Evolutionary conservation across 1,139 yeast species (phyloP).

Genomic region (Komagataea norvegica): DNA sequence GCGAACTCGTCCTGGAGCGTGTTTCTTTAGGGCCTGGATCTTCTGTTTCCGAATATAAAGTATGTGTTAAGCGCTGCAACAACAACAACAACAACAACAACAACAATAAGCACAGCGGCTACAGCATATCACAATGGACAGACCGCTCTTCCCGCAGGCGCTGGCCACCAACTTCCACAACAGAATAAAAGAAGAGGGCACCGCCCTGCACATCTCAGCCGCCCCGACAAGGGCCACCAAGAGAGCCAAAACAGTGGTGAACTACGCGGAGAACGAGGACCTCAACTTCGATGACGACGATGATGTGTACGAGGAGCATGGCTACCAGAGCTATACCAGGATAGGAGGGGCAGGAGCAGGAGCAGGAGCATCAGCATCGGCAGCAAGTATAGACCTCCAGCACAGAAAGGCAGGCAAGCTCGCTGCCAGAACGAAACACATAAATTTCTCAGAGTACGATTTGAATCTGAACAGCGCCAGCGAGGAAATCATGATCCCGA

Average conservation of each 20-base stretch:
- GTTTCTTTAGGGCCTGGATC: slow-evolving; percentile 5
- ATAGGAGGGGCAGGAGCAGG: slow-evolving; percentile 3
- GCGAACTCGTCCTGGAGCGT: slow-evolving; percentile 1
- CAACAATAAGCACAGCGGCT: slow-evolving; percentile 4
- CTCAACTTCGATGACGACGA: slow-evolving; percentile 44
- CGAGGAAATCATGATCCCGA: slow-evolving; percentile 62
- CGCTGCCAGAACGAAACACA: slow-evolving; percentile 35
- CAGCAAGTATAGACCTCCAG: slow-evolving; percentile 2
- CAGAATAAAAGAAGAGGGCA: slow-evolving; percentile 59
- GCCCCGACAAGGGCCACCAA: slow-evolving; percentile 77
- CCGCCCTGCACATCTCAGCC: slow-evolving; percentile 64
- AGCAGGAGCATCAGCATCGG: slow-evolving; percentile 12
- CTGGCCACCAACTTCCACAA: slow-evolving; percentile 65
- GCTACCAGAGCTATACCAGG: slow-evolving; percentile 10
- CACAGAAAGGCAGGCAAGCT: slow-evolving; percentile 23
- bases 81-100: background rate
- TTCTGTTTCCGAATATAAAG: background rate
- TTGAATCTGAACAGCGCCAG: slow-evolving; percentile 34
- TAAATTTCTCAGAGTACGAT: slow-evolving; percentile 25
- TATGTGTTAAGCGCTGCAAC: background rate
- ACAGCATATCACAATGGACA: slow-evolving; percentile 18
- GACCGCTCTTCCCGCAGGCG: slow-evolving; percentile 60
- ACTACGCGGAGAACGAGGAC: slow-evolving; percentile 84
- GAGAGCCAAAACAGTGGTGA: slow-evolving; percentile 66
- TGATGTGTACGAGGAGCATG: slow-evolving; percentile 20